Evolutionary conservation across 139 green algal species (phyloP), one percentile per base, ranked within the genome.

Genomic region (Pseudopediastrum boryanum): DNA sequence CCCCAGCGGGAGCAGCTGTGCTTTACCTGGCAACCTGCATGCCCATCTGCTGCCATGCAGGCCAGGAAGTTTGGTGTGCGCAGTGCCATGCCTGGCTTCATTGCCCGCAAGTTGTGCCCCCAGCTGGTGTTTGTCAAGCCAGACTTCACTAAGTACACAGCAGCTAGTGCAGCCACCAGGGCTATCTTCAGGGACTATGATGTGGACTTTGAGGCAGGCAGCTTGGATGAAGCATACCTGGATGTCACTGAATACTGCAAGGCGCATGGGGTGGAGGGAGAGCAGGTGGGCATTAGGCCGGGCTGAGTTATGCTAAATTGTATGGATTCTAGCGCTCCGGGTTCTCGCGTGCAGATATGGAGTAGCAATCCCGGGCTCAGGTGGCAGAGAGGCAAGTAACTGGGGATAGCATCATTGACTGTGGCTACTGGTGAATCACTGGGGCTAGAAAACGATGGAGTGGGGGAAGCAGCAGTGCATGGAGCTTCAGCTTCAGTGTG

Each of bases 21-120:
- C 33, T 42, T 27, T 19, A 44, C 10, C 4, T 62, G 43, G 25
- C 23, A 27, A 33, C 29, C 19, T 19, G 27, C 43, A 12, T 6
- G 3, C n/a, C n/a, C n/a, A n/a, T n/a, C n/a, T n/a, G n/a, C n/a
- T n/a, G n/a, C n/a, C n/a, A 10, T 77, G 27, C 62, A 83, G 80
- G 91, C 91, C 0, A 79, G 91, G 39, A 90, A 89, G 67, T 97
- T 86, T 87, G 94, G 94, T 19, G 93, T 98, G 42, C 88, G 94
- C 3, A 85, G 65, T 25, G 94, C 94, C 10, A 98, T 98, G 94
- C 94, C 94, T 2, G 91, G 92, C 25, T 98, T 98, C 86, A 97
- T 98, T 25, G 94, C 75, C 16, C 76, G 87, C 16, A 75, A 83
- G 51, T 85, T 98, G 9, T 98, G 92, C 82, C 91, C 92, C 0